Conservation (phyloP, 2,329 filamentous ascomycete genomes). For the Fusarium sp. region DNA sequence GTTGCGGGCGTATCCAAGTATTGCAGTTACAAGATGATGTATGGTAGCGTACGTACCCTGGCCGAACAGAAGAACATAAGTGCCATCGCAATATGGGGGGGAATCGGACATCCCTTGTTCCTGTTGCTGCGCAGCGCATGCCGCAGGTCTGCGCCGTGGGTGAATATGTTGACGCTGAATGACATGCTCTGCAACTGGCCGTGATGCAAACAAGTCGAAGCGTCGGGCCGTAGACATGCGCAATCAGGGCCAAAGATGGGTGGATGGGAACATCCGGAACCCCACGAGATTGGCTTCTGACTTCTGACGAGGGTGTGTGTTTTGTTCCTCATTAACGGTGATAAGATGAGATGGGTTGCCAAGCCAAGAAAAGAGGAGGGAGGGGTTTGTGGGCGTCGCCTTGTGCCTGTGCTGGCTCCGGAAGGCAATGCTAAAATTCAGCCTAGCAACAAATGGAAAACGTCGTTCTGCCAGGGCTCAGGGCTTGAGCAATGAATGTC, state of each 20-base stretch:
- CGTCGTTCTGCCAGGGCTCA: slow-evolving; percentile 16
- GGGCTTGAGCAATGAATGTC: slow-evolving; percentile 5
- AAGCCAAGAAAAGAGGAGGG: background rate
- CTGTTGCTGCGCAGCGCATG: background rate
- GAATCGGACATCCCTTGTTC: background rate
- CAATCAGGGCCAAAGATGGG: background rate
- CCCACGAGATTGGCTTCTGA: slow-evolving; percentile 38
- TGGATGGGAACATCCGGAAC: slow-evolving; percentile 4
- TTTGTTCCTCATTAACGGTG: slow-evolving; percentile 30
- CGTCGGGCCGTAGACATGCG: background rate
- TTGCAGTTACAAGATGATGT: slow-evolving; percentile 1
- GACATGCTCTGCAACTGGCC: background rate
- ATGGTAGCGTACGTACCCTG: background rate
- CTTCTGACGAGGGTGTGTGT: slow-evolving; percentile 31
- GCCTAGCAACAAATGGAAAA: slow-evolving; percentile 22
- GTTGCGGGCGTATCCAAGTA: slow-evolving; percentile 12
- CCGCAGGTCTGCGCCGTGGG: background rate
- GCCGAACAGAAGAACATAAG: background rate
- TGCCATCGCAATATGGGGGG: background rate
- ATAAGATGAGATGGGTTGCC: slow-evolving; percentile 18
- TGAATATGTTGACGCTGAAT: background rate
- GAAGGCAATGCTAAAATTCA: slow-evolving; percentile 18
- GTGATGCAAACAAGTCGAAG: background rate
- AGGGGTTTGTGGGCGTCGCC: slow-evolving; percentile 16
- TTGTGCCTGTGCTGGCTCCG: slow-evolving; percentile 14